These are phyloP conservation scores for Rhodamnia rubescens DNA, from an alignment of 345 rosid genomes.

Conservation along the genomic window DNA sequence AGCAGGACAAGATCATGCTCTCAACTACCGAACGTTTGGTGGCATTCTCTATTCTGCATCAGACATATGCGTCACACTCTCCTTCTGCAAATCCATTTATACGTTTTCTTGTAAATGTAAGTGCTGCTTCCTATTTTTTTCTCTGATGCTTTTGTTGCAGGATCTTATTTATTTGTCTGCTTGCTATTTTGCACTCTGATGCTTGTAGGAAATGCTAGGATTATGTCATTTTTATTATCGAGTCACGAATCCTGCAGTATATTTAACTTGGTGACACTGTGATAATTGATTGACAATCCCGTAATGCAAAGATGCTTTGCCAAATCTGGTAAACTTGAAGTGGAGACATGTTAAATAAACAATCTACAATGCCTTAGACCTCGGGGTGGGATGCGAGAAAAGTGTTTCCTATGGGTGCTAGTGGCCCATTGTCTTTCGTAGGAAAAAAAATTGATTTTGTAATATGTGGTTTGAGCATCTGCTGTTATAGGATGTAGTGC, in stretches of 20 bases:
- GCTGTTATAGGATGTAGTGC: not conserved
- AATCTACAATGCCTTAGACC: not conserved
- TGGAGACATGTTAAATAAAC: accelerated
- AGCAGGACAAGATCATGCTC: constrained; percentile 52
- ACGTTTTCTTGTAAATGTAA: constrained; percentile 44
- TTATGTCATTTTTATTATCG: not conserved
- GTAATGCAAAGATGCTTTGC: not conserved
- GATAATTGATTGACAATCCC: not conserved
- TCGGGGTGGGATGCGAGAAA: not conserved
- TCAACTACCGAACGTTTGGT: constrained; percentile 55
- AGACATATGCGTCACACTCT: constrained; percentile 44
- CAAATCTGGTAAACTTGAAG: not conserved
- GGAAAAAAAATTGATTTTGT: not conserved
- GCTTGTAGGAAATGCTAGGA: not conserved
- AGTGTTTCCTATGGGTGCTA: not conserved
- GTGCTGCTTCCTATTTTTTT: not conserved
- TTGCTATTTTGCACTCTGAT: not conserved
- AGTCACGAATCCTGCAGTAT: not conserved
- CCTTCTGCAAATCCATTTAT: constrained; percentile 55
- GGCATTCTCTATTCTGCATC: constrained; percentile 55
- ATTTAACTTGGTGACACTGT: not conserved
- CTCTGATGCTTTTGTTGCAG: not conserved
- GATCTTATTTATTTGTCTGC: not conserved
- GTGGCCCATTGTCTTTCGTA: accelerated
- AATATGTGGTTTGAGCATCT: not conserved